These are phyloP conservation scores for Apostasia ramifera DNA, from an alignment of 106 monocot species.

Conservation along the genomic window DNA sequence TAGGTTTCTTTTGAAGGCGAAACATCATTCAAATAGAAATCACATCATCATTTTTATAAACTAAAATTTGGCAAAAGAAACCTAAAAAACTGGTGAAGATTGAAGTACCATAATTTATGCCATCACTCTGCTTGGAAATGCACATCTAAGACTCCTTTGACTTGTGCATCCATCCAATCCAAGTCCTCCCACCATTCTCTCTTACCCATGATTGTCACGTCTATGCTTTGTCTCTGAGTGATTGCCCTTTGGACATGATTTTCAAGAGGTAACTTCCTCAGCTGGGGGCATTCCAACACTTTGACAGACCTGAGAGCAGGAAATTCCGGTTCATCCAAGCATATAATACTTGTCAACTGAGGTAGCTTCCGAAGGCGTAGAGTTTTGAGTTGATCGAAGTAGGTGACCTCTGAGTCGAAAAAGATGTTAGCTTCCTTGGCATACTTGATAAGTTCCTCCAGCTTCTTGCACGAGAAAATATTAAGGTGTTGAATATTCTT, in stretches of 20 bases:
- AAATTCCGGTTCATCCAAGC: not conserved
- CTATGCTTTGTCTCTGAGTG: not conserved
- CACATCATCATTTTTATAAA: too few relatives aligned
- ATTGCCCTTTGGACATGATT: too few relatives aligned
- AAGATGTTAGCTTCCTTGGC: not conserved
- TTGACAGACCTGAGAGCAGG: not conserved
- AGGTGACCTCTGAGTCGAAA: not conserved
- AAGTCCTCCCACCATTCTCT: constrained; percentile 13
- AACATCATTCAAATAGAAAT: too few relatives aligned
- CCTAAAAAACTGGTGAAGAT: too few relatives aligned
- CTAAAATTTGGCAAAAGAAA: too few relatives aligned
- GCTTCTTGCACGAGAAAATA: constrained; percentile 1
- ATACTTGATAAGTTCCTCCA: constrained; percentile 4
- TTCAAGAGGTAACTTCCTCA: constrained; percentile 5
- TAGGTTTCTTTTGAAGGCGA: too few relatives aligned
- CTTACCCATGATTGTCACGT: not conserved
- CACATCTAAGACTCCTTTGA: too few relatives aligned
- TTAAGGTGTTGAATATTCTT: constrained; percentile 7
- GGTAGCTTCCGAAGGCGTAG: constrained; percentile 3
- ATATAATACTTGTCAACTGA: constrained; percentile 4
- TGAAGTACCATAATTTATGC: too few relatives aligned
- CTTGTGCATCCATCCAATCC: constrained; percentile 11
- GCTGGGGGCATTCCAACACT: constrained; percentile 3
- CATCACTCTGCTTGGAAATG: too few relatives aligned
- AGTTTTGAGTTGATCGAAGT: not conserved